phyloP scores from a whole-genome alignment of 345 rosid species.

The Melaleuca quinquenervia region DNA sequence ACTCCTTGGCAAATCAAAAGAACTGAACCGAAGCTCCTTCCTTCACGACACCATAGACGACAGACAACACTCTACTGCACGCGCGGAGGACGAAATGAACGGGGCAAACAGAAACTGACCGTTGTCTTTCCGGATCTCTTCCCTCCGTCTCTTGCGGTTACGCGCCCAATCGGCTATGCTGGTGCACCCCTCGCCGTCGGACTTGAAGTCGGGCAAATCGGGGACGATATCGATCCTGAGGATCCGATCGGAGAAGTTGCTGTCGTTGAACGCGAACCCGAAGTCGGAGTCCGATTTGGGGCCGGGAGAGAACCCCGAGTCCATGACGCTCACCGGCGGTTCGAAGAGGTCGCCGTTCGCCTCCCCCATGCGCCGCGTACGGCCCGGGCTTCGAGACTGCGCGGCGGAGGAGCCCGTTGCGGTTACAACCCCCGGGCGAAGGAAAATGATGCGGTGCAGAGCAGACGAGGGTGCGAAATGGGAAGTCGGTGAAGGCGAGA shows the following conservation, averaged over 20 bases:
- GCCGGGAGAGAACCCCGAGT: background rate
- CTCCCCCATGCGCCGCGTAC: conserved; percentile 14
- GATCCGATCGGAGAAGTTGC: conserved; percentile 68
- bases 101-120: background rate
- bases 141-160: conserved; percentile 63
- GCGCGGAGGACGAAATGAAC: background rate
- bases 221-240: conserved; percentile 58
- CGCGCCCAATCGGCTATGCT: conserved; percentile 59
- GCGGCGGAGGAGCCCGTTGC: no score
- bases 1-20: background rate
- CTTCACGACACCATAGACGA: background rate
- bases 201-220: conserved; percentile 26
- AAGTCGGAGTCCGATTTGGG: conserved; percentile 37
- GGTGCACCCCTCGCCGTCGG: conserved; percentile 36
- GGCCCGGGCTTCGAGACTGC: no score
- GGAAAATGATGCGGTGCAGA: background rate
- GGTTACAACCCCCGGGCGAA: background rate
- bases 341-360: conserved; percentile 30
- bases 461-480: background rate
- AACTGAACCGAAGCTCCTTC: background rate
- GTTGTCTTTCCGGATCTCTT: conserved; percentile 36
- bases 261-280: conserved; percentile 71
- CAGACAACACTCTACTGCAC: background rate
- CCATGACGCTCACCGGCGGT: conserved; percentile 13
- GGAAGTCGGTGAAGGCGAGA: background rate